Conservation (phyloP, 164 flowering plant genomes). For the Litsea cubeba region DNA sequence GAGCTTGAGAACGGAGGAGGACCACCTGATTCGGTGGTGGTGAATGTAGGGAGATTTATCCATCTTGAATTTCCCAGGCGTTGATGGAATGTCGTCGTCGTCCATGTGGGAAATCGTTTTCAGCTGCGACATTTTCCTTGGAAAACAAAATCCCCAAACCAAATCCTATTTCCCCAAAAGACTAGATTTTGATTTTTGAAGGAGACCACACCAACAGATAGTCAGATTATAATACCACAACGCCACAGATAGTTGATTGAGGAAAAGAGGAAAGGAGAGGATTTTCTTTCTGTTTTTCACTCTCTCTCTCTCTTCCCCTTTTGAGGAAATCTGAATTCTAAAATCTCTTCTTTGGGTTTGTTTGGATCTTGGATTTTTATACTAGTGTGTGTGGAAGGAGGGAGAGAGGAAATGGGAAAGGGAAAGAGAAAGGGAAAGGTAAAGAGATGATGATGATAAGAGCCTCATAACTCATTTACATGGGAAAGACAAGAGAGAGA, state of each 20-base stretch:
- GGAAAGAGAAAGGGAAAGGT: no score
- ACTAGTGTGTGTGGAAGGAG: no score
- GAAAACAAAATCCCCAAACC: neutral
- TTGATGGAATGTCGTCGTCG: constrained; percentile 40
- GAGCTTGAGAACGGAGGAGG: constrained; percentile 54
- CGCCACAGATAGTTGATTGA: neutral
- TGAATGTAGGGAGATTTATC: constrained; percentile 57
- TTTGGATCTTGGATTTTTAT: no score
- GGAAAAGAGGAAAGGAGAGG: neutral
- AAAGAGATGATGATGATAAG: no score
- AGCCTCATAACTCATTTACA: no score
- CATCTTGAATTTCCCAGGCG: constrained; percentile 95
- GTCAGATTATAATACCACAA: no score
- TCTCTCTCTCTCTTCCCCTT: no score
- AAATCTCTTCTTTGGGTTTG: no score
- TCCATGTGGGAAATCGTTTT: constrained; percentile 51
- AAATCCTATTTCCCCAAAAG: no score
- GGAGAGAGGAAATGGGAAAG: no score
- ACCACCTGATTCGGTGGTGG: constrained; percentile 40
- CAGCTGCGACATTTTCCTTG: constrained; percentile 35
- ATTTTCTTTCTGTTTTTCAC: neutral
- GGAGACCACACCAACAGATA: neutral
- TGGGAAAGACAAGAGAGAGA: no score
- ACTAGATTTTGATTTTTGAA: neutral
- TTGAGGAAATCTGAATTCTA: no score